Evolutionary conservation across 2,329 filamentous ascomycete genomes (phyloP), one percentile per base, ranked within the genome.

Genomic region (Trichoderma sp.): DNA sequence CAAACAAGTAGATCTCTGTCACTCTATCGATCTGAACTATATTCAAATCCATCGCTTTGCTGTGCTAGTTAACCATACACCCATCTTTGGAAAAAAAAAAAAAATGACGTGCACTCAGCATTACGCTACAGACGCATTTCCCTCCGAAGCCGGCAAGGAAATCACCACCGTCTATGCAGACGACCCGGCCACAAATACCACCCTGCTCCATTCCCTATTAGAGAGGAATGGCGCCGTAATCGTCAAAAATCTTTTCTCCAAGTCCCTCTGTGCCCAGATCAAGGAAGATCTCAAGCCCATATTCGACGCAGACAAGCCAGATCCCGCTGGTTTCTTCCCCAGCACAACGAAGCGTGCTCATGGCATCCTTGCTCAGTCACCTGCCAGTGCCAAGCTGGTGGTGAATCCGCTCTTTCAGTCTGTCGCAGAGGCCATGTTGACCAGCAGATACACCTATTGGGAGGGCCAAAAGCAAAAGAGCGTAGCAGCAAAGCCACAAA

Each of bases 281-380:
- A 78, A 78, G n/a, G 34, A 70, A 6, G 82, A 84, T 20, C 78
- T 83, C 8, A 80, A 80, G 36, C 78, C 82, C 0, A 73, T 78
- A 50, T 83, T 82, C 39, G 81, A 82, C 68, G 75, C 75, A 3
- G 81, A 83, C 72, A 74, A 73, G 1, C 76, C 76, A 17, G 82
- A 83, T 73, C 74, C 76, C 34, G 80, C 78, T 23, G 82, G 82
- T 7, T 83, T 83, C 76, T 83, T 83, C 55, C 81, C 82, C 2
- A 70, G 73, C 2, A 83, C 81, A 0, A 83, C 80, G 0, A 80
- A 82, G 71, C 77, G 82, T 23, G 82, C 82, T 0, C 80, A 80
- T 2, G 81, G 82, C 2, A 72, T 84, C 20, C 72, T 84, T 15
- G 80, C 75, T 3, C 76, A 79, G 11, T 84, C 82, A 0, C 78